Evolutionary conservation across 2,329 filamentous ascomycete species (phyloP).

Genomic region (Rhinocladiella similis): DNA sequence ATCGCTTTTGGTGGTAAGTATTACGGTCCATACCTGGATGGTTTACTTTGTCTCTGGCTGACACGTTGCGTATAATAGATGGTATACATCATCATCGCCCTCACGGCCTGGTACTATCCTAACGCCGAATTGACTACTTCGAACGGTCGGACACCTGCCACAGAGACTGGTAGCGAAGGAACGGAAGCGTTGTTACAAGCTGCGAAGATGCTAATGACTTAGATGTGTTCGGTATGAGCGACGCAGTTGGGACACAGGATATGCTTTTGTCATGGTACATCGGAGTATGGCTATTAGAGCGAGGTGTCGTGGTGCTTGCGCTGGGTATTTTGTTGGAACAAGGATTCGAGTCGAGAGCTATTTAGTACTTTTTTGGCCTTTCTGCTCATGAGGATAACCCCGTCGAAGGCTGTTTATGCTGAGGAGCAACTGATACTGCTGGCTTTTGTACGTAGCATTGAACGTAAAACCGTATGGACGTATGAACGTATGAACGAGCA

Average conservation of each 20-base stretch:
- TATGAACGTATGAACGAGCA: too few species aligned
- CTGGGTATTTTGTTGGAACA: background rate
- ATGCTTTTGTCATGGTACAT: background rate
- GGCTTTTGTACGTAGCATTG: too few species aligned
- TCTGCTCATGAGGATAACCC: too few species aligned
- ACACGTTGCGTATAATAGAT: conserved; percentile 24
- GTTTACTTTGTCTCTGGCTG: background rate
- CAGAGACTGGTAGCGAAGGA: conserved; percentile 7
- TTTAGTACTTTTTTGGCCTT: too few species aligned
- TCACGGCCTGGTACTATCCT: conserved; percentile 63
- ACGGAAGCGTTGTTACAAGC: conserved; percentile 12
- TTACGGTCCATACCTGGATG: too few species aligned
- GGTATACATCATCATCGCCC: conserved; percentile 63
- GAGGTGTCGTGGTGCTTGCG: background rate
- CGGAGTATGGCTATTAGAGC: background rate
- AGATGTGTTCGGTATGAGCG: background rate
- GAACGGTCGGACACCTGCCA: conserved; percentile 15
- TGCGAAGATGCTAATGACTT: conserved; percentile 19
- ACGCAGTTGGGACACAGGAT: background rate
- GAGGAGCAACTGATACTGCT: too few species aligned
- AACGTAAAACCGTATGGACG: too few species aligned
- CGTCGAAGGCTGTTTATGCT: too few species aligned
- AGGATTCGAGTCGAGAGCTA: too few species aligned
- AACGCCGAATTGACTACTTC: conserved; percentile 40
- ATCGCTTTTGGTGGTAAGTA: conserved; percentile 66